Base-by-base conservation (phyloP, 2,329 filamentous ascomycete species). In the Fusarium algeriense region DNA sequence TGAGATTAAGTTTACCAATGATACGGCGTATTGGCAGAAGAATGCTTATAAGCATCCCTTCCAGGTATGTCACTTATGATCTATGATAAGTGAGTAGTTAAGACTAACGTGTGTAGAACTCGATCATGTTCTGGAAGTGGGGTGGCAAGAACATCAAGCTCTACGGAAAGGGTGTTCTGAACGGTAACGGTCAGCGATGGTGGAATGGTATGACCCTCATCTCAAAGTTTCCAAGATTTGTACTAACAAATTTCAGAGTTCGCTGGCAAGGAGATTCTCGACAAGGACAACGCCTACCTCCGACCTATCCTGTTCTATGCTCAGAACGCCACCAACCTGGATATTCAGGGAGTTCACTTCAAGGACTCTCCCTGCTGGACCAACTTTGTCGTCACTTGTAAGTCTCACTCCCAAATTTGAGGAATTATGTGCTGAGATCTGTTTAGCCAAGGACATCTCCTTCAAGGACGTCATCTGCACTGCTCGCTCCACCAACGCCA, bases 1-100 rank as follows among this genome's bases (percentile, higher is more conserved):
- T 20, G 73, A 75, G 60, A 75, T 75, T 41, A 75, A 75, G 61
- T 75, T 75, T 32, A 75, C 73, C 46, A 75, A 75, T 12, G 71
- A 75, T 15, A 73, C 71, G 4, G 35, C 14, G 19, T 75, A 68
- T 19, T 75, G 73, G 73, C 73, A 75, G 50, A 67, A 68, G 49
- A 69, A 75, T 43, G 67, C 73, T 9, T 75, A 69, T 28, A 41
- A 60, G 11, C 73, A 75, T 19, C 73, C 73, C 8, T 75, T 76
- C 55, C 74, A 76, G 62, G 73, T 73, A 52, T n/a, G 41, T 34
- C 3, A 13, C 8, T 38, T 17, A 23, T 23, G 23, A 23, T 4
- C 23, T 23, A 4, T 9, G 4, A 14, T 15, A 3, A 7, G 7
- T 2, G 14, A 3, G 12, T 1, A 7, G 3, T 11, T 7, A n/a